A percentile compares a stretch with the other conserved stretches of the same genome.
Evolutionary conservation across 2,329 filamentous ascomycete species (phyloP).

Genomic region (Hortaea sp.): DNA sequence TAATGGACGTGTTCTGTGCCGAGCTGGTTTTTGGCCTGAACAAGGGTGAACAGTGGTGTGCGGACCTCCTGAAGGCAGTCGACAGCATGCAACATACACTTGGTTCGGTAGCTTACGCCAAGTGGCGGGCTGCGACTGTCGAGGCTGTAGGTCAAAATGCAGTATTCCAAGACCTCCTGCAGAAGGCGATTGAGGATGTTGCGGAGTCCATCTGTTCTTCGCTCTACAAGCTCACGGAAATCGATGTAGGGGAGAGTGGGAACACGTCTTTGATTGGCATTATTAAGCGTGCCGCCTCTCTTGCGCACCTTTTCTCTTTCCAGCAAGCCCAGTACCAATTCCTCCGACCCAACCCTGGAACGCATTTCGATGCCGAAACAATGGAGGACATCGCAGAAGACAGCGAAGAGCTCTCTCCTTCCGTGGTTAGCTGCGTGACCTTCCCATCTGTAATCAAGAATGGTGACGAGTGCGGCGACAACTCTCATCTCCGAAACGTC

Average conservation of each 20-base stretch:
- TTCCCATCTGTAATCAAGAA: constrained; percentile 56
- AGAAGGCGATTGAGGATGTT: constrained; percentile 13
- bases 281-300: constrained; percentile 17
- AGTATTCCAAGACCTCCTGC: constrained; percentile 11
- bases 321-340: constrained; percentile 24
- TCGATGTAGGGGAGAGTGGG: constrained; percentile 12
- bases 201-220: constrained; percentile 17
- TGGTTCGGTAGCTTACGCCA: constrained; percentile 45
- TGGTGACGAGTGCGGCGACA: constrained; percentile 54
- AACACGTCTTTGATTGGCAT: constrained; percentile 16
- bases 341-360: constrained; percentile 14
- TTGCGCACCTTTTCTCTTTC: constrained; percentile 21
- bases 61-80: constrained; percentile 12
- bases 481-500: constrained; percentile 52
- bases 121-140: constrained; percentile 58
- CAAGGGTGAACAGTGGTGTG: constrained; percentile 30
- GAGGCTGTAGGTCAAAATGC: constrained; percentile 46
- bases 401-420: constrained; percentile 44
- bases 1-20: constrained; percentile 54
- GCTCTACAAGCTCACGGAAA: constrained; percentile 17
- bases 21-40: constrained; percentile 54
- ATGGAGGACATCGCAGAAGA: constrained; percentile 58
- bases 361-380: constrained; percentile 43
- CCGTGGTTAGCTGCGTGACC: constrained; percentile 51
- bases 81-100: constrained; percentile 15